phyloP scores from a whole-genome alignment of 345 rosid species.

The Pistacia integerrima region DNA sequence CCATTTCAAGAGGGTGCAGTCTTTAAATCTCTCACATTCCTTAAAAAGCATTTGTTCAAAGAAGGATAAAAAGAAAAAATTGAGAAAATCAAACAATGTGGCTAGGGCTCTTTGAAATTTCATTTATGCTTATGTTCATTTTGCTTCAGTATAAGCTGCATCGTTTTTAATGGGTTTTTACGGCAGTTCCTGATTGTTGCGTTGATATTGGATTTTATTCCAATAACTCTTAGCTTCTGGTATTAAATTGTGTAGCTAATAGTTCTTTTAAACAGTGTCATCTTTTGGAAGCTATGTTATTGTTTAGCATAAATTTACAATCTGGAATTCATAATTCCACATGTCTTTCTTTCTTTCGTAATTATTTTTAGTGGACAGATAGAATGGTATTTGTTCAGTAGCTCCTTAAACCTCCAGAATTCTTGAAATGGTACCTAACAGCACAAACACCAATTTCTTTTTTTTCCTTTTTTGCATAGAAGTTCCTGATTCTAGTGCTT shows the following conservation, averaged over 20 bases:
- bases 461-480: not conserved
- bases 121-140: not conserved
- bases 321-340: not conserved
- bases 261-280: not conserved
- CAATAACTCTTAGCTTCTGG: not conserved
- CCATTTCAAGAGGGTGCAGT: constrained; percentile 10
- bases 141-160: not conserved
- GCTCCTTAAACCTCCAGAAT: not conserved
- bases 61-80: not conserved
- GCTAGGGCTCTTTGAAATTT: not conserved
- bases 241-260: not conserved
- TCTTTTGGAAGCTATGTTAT: not conserved
- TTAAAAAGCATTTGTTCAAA: not conserved
- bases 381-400: not conserved
- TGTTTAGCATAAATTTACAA: not conserved
- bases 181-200: not conserved
- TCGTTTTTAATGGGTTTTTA: not conserved
- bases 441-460: not conserved
- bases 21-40: not conserved
- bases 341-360: not conserved
- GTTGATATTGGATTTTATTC: not conserved
- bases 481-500: not conserved
- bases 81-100: not conserved
- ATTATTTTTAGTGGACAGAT: not conserved
- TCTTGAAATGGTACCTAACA: not conserved